Evolutionary conservation across 2,329 filamentous ascomycete genomes (phyloP), one percentile per base, ranked within the genome.

Genomic region (Colletotrichum orbiculare): DNA sequence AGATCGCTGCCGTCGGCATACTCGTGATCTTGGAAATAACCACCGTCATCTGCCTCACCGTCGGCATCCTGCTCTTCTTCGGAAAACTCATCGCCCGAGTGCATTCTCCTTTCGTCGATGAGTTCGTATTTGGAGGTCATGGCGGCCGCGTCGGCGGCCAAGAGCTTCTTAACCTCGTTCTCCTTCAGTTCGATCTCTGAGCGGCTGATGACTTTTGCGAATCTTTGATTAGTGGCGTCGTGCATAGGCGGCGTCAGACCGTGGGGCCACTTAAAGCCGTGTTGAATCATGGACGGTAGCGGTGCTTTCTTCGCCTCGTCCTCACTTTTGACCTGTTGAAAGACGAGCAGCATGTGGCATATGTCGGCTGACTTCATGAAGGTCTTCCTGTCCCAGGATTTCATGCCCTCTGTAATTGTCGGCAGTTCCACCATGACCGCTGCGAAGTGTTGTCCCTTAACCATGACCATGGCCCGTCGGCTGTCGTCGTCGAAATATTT

Each of bases 311-410:
- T 81, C 1, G 90, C 90, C 73, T 91, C 89, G n/a, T 84, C 79
- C 68, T 92, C 90, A 58, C 78, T 89, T 50, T 82, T 79, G 15
- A 95, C 90, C 38, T 78, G 82, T 8, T 91, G 89, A 63, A 94
- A 87, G 2, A 95, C 91, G 8, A 96, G 80, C 41, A 97, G 85
- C 91, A 97, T 96, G 79, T 97, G 93, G 70, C 91, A 93, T 39
- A 97, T 87, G 73, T 97, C 94, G 38, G 92, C 91, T 8, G 92
- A 91, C 79, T 97, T 97, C 82, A 94, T 93, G 82, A 94, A 93
- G 15, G 89, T 87, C 73, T 92, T 93, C 73, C 90, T 90, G 75
- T 97, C 94, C 92, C 93, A 97, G 64, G 91, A 94, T 82, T 97
- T 97, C 91, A 96, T 94, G 8, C 89, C 91, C 75, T 97, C 94